Evolutionary conservation across 306 rosid species (phyloP).

Genomic region (Vicia sativa): DNA sequence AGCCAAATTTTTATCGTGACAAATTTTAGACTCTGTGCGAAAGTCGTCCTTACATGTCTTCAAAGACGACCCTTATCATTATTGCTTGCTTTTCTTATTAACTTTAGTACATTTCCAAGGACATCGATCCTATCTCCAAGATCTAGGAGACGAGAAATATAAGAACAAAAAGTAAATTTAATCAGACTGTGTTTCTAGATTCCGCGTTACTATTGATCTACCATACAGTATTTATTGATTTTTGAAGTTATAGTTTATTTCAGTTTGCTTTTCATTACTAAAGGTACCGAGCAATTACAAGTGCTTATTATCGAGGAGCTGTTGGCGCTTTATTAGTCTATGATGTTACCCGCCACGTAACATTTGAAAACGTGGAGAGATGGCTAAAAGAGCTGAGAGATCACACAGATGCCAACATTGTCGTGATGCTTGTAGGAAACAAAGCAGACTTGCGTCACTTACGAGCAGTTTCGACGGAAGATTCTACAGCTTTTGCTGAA

Average conservation of each 20-base stretch:
- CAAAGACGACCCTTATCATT: not conserved
- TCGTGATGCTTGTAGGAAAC: constrained; percentile 56
- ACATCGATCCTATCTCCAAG: constrained; percentile 22
- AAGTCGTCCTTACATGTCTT: too few relatives aligned
- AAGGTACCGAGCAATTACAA: constrained; percentile 59
- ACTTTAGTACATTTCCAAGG: not conserved
- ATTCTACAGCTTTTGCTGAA: constrained; percentile 45
- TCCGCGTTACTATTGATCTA: constrained; percentile 5
- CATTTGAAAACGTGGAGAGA: constrained; percentile 54
- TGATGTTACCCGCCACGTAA: constrained; percentile 51
- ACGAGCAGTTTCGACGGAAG: constrained; percentile 46
- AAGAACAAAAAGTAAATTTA: not conserved
- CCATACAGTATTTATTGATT: constrained; percentile 10
- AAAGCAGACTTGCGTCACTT: constrained; percentile 53
- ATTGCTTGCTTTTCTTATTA: not conserved
- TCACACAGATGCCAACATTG: constrained; percentile 55
- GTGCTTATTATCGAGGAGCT: constrained; percentile 59
- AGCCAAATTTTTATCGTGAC: too few relatives aligned
- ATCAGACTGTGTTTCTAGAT: not conserved
- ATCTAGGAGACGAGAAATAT: constrained; percentile 2
- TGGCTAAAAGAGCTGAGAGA: constrained; percentile 58
- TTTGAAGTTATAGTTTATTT: constrained; percentile 18
- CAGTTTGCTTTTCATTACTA: not conserved
- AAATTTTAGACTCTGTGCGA: too few relatives aligned
- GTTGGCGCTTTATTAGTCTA: constrained; percentile 52